Base-by-base conservation (phyloP, 208 protist species). In the Sergeia podlipaevii region DNA sequence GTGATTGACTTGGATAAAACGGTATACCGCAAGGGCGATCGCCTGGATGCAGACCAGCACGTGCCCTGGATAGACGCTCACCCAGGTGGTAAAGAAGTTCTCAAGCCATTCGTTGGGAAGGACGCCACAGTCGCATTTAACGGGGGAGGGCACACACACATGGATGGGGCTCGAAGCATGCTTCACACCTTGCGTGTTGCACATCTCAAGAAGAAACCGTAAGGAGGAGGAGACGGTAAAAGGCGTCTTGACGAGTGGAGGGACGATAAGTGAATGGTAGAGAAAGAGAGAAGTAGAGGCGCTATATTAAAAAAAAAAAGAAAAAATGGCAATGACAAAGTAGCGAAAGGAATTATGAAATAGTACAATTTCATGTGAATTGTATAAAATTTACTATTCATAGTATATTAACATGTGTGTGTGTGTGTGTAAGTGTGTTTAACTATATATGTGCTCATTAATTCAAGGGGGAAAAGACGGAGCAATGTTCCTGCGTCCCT, bases 71-170 rank as follows among this genome's bases (percentile, higher is more conserved):
- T 55, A 24, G 33, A 71, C 8, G 21, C 51, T 20, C 78, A 86
- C 45, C 73, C 74, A 7, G 78, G 74, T 26, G 78, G 78, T n/a
- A 59, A 68, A 37, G 38, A 61, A 20, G 37, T 75, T 11, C 57
- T 80, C 20, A 51, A 75, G 18, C n/a, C 45, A 34, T 76, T 64
- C 53, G 43, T 76, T 13, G 75, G 75, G 17, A 64, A 59, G 24
- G 76, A 83, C 48, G 66, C 66, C 6, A 69, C 70, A 21, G 30
- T 48, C 18, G 57, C 50, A 20, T 71, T 83, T 36, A 24, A 30
- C 38, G 65, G 70, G 39, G 50, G 36, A 5, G 54, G 61, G 10
- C 70, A 79, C 60, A 53, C 63, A 0, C 70, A 83, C 51, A 62
- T 57, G 1, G 52, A 61, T 8, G 68, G 54, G 7, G 76, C 70